phyloP scores from a whole-genome alignment of 2,329 filamentous ascomycete genomes.

The Chaetothyriales sp. region DNA sequence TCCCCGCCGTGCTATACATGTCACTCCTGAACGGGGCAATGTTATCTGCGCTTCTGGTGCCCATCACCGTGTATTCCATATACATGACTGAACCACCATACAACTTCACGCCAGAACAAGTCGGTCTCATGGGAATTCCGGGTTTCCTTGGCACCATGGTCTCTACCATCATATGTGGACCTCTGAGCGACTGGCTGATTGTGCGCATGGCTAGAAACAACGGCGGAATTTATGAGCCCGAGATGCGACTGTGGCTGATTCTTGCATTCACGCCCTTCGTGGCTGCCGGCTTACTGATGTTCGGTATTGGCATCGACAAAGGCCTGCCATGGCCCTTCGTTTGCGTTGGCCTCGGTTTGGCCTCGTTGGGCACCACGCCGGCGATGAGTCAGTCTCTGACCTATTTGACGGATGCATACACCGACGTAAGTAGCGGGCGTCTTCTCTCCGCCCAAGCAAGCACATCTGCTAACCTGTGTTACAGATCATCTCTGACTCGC shows the following conservation, averaged over 20 bases:
- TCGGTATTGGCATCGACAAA: conserved; percentile 22
- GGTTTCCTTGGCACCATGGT: conserved; percentile 28
- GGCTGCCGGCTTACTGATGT: conserved; percentile 24
- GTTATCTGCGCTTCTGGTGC: conserved; percentile 21
- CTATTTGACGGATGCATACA: conserved; percentile 20
- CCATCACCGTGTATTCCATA: conserved; percentile 20
- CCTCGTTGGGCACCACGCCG: conserved; percentile 8
- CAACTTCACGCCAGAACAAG: conserved; percentile 18
- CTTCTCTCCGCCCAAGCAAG: neutral
- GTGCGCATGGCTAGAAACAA: conserved; percentile 28
- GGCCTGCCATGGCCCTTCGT: conserved; percentile 13
- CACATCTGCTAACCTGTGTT: neutral
- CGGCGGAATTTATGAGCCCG: conserved; percentile 33
- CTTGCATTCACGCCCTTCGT: conserved; percentile 18
- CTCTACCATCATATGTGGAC: conserved; percentile 25
- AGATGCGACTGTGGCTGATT: conserved; percentile 29
- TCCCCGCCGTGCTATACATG: conserved; percentile 23
- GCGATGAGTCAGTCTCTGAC: conserved; percentile 16
- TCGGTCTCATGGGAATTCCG: conserved; percentile 19
- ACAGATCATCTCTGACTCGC: conserved; percentile 33
- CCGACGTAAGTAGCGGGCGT: conserved; percentile 14
- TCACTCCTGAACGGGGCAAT: conserved; percentile 25
- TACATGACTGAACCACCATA: conserved; percentile 23
- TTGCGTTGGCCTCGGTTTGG: conserved; percentile 9
- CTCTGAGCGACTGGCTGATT: conserved; percentile 25